These are phyloP conservation scores for Skeletonema potamos DNA, from an alignment of 108 stramenopile genomes.

Conservation along the genomic window DNA sequence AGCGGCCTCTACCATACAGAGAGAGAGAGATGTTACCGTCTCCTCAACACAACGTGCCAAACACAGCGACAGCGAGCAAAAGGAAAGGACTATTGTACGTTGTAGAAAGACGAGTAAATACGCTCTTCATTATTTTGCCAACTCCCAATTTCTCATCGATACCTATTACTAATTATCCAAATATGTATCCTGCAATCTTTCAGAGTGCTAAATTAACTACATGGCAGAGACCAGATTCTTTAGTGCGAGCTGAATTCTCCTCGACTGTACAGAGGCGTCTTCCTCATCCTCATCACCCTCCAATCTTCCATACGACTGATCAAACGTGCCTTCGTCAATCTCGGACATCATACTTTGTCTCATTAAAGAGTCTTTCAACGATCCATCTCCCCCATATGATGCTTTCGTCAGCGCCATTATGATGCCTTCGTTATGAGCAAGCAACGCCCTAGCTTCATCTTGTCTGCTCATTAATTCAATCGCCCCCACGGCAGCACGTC, in stretches of 20 bases:
- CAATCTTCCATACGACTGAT: conserved; percentile 7
- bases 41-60: too few relatives aligned
- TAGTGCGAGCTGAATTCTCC: conserved; percentile 47
- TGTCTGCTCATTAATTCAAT: conserved; percentile 53
- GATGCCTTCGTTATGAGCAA: conserved; percentile 56
- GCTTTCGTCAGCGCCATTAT: conserved; percentile 59
- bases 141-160: too few relatives aligned
- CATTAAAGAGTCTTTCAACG: conserved; percentile 6
- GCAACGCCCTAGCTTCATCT: conserved; percentile 36
- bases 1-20: too few relatives aligned
- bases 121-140: too few relatives aligned
- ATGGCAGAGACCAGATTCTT: conserved; percentile 54
- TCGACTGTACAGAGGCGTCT: conserved; percentile 33
- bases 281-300: conserved; percentile 2
- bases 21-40: too few relatives aligned
- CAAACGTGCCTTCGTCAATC: conserved; percentile 6
- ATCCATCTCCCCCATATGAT: conserved; percentile 36
- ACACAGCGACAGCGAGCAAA: too few relatives aligned
- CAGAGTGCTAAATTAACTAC: conserved; percentile 7
- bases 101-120: too few relatives aligned
- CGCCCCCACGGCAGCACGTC: conserved; percentile 35
- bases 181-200: not conserved
- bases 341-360: conserved; percentile 22
- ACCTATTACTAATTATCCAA: too few relatives aligned
- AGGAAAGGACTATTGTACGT: too few relatives aligned